These are phyloP conservation scores for Yamagishiella unicocca DNA, from an alignment of 139 green algal genomes.

Conservation along the genomic window DNA sequence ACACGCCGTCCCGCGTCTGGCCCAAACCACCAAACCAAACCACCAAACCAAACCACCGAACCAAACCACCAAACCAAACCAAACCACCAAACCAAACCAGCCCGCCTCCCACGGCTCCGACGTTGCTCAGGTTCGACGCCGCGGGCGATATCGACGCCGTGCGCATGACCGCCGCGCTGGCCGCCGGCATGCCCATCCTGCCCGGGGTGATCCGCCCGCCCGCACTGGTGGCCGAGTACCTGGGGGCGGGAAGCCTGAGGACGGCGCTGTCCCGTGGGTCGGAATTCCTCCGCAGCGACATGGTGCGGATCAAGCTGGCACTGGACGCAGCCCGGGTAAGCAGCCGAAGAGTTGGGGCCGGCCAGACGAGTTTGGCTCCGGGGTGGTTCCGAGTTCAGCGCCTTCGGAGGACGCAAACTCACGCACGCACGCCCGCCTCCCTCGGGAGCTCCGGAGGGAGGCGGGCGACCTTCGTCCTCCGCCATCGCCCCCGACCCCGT, in stretches of 20 bases:
- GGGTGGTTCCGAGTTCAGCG: too few species aligned
- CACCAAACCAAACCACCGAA: too few species aligned
- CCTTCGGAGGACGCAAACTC: too few species aligned
- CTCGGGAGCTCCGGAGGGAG: neutral
- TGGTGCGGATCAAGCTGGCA: constrained; percentile 60
- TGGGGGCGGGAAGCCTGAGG: constrained; percentile 74
- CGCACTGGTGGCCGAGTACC: constrained; percentile 83
- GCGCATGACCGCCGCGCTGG: constrained; percentile 40
- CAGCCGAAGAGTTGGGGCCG: neutral
- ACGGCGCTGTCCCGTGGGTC: constrained; percentile 67
- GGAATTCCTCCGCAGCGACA: constrained; percentile 53
- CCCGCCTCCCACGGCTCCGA: too few species aligned
- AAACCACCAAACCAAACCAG: too few species aligned
- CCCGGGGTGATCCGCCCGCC: constrained; percentile 70
- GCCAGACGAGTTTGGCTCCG: too few species aligned
- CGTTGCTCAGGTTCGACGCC: constrained; percentile 9
- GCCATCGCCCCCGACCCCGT: neutral
- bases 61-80: too few species aligned
- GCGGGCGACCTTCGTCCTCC: neutral
- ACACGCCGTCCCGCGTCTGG: too few species aligned
- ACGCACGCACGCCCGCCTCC: neutral
- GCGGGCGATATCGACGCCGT: constrained; percentile 46
- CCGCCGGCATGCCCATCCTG: constrained; percentile 22
- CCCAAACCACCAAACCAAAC: too few species aligned
- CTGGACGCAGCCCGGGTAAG: constrained; percentile 60